phyloP scores from a whole-genome alignment of 2,329 filamentous ascomycete genomes.

The Cytospora piceae region DNA sequence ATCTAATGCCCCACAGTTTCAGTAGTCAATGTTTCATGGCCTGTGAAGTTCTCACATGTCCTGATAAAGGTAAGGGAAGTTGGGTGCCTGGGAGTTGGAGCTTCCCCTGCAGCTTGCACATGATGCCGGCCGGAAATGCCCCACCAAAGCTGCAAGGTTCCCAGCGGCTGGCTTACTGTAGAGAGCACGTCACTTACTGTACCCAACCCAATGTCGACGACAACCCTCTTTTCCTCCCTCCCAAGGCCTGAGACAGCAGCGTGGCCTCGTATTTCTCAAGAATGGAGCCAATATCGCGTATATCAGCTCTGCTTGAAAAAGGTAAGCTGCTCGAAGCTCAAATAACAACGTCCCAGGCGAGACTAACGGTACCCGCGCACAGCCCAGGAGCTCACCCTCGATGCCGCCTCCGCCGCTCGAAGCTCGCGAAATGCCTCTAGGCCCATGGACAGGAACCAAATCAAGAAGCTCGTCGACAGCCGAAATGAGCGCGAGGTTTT shows the following conservation, averaged over 20 bases:
- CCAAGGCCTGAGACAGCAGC: background rate
- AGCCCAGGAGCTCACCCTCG: slow-evolving; percentile 96
- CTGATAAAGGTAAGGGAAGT: background rate
- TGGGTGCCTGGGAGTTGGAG: background rate
- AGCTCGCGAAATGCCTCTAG: slow-evolving; percentile 63
- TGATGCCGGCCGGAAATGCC: slow-evolving; percentile 12
- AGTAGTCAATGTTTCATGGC: background rate
- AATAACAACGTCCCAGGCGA: slow-evolving; percentile 15
- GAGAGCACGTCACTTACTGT: background rate
- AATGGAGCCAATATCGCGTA: slow-evolving; percentile 96
- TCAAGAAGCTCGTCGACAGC: slow-evolving; percentile 94
- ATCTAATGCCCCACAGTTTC: background rate
- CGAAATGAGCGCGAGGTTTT: slow-evolving; percentile 90
- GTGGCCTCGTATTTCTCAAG: background rate
- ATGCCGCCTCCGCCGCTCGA: slow-evolving; percentile 89
- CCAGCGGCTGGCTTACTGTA: background rate
- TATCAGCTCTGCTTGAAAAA: slow-evolving; percentile 92
- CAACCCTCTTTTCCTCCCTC: background rate
- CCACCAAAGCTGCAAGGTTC: slow-evolving; percentile 16
- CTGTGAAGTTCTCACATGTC: background rate
- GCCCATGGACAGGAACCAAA: slow-evolving; percentile 76
- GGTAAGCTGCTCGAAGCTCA: slow-evolving; percentile 60
- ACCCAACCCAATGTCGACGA: background rate
- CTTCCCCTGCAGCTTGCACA: background rate
- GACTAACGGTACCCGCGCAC: slow-evolving; percentile 32